Evolutionary conservation across 2,329 filamentous ascomycete genomes (phyloP), one percentile per base, ranked within the genome.

Genomic region (Ophiostoma himal-ulmi): DNA sequence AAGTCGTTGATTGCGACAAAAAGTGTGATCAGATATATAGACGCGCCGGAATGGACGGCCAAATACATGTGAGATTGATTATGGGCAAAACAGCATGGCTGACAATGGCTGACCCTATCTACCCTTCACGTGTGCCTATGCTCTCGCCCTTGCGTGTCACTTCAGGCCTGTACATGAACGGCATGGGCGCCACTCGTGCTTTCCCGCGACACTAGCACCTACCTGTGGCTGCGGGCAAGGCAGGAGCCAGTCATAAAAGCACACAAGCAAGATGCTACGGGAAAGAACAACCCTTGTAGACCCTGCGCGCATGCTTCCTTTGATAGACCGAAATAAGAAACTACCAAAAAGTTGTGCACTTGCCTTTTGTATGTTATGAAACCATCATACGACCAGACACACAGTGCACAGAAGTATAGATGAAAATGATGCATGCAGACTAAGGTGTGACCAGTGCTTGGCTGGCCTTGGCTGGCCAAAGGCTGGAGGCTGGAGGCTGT

Each of bases 391-490:
- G 39, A 44, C 39, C 39, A 3, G 39, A 11, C 39, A 30, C 30
- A 30, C 30, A 30, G 30, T 3, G 3, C 4, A 30, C 30, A 30
- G 3, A 30, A 30, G 30, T 30, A 30, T 20, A 20, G 17, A 26
- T 57, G 52, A 10, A 22, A 54, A 22, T 8, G 39, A 44, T 13
- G 39, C 14, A 17, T 44, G 7, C 3, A 44, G 39, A 11, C n/a
- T 8, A 22, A 26, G 3, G 52, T 37, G 34, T 36, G 30, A 30
- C 20, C 30, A 64, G 34, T 13, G 13, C 60, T 65, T 65, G 62
- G 30, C 62, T 65, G 5, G 57, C 30, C 62, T 65, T 65, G 62
- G 62, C 62, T 39, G 62, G 36, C 62, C 62, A 44, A 22, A 60
- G 22, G 54, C 54, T 30, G 54, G 22, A 13, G 22, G 64, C 64